Base-by-base conservation (phyloP, 2,329 filamentous ascomycete species). In the Calonectria hawksworthii region DNA sequence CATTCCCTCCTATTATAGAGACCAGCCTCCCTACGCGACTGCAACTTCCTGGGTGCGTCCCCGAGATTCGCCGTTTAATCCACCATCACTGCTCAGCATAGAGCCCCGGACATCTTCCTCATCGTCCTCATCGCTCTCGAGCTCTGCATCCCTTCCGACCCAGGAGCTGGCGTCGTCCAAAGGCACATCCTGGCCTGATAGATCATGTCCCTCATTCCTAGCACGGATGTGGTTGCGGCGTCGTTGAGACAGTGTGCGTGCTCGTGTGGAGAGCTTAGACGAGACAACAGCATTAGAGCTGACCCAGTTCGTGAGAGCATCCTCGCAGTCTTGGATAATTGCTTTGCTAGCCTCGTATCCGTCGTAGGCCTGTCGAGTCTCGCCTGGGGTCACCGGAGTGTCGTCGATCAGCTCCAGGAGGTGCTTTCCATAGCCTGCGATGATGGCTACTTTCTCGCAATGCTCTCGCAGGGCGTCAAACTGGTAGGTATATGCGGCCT, bases 301-400 rank as follows among this genome's bases (percentile, higher is more conserved):
- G 50, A 99, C 96, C 97, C 97, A 99, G 89, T 98, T 98, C 85
- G 96, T 98, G 75, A 99, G 93, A 2, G 97, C 92, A 84, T 99
- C 96, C 87, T 99, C 97, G 86, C 97, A 99, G 86, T 99, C 97
- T 88, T 99, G 97, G 83, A 99, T 99, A 86, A 99, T 99, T 77
- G 94, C 96, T 88, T 98, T 99, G 91, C 95, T 98, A 76, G 96
- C 96, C 86, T 99, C 97, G 84, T 99, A 99, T 76, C 97, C 97
- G 83, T 99, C 97, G 83, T 99, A 99, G 1, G 97, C 96, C 68
- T 95, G 92, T 77, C 97, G 94, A 26, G 96, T 99, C 90, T 99
- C 97, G 80, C 97, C 97, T 30, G 97, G 97, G 8, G 97, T 99
- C 70, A 99, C 97, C 2, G 97, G 97, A 9, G 95, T 98, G 84